Base-by-base conservation (phyloP, 192 early-diverging fungal genomes). In the Martensiomyces pterosporus region DNA sequence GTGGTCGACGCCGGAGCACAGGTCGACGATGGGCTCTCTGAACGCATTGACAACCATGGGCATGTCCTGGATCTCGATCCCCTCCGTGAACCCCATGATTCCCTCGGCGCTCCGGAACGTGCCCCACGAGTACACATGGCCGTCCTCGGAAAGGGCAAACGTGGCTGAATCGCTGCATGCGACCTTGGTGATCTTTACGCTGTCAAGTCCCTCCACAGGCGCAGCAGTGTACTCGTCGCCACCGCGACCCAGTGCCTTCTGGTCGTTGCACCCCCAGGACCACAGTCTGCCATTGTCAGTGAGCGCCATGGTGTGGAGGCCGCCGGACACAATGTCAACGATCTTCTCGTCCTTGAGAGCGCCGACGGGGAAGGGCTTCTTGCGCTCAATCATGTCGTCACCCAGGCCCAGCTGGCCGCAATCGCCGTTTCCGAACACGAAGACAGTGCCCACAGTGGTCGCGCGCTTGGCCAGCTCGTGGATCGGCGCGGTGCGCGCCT, bases 251-350 rank as follows among this genome's bases (percentile, higher is more conserved):
- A 98, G 77, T 12, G 88, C 88, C 41, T 75, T 67, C 52, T 97
- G 85, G 72, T 97, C 94, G 64, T 95, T 95, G 75, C 93, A 94
- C 0, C 94, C 94, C 94, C 94, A 97, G 37, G 86, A 86, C 71
- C 82, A 97, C 41, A 97, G 57, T 81, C 81, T 60, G 29, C 90
- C 92, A 24, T 80, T 79, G 2, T 44, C 56, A 4, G 81, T 80
- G 26, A 93, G 60, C 21, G 86, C 90, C 56, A 94, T 79, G 43
- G 82, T 89, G 68, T 94, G 91, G 62, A 97, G 60, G 42, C 94
- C 94, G 39, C 94, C 94, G 24, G 87, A 83, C 4, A 79, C 77
- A 48, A 97, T 79, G 34, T 85, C 79, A 5, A 88, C 87, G 43
- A 98, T 85, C 2, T 81, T 39, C 52, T 84, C 74, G 63, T 83